These are phyloP conservation scores for Camelina hispida DNA, from an alignment of 345 rosid species.

Conservation along the genomic window DNA sequence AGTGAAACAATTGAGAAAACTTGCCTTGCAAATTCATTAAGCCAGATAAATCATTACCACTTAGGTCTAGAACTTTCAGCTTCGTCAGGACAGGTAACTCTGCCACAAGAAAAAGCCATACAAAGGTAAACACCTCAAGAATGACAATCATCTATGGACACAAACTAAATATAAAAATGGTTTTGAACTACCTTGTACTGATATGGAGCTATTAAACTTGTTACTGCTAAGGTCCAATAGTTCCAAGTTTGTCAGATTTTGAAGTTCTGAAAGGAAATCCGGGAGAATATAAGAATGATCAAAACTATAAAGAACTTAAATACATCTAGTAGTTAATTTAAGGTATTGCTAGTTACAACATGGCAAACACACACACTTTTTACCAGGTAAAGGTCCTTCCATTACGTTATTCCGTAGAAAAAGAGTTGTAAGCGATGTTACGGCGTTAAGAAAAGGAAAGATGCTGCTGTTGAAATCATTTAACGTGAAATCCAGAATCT, in stretches of 20 bases:
- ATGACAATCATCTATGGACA: too few species aligned
- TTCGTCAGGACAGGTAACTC: background rate
- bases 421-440: conserved; percentile 21
- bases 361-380: background rate
- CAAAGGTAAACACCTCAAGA: too few species aligned
- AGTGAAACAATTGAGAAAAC: too few species aligned
- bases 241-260: conserved; percentile 14
- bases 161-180: too few species aligned
- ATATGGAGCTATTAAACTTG: conserved; percentile 13
- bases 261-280: background rate
- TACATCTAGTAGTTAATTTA: too few species aligned
- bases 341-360: too few species aligned
- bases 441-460: conserved; percentile 13
- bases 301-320: too few species aligned
- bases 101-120: background rate
- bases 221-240: conserved; percentile 1
- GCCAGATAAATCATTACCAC: background rate
- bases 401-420: background rate
- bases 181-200: background rate
- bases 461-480: conserved; percentile 10
- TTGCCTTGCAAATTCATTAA: background rate
- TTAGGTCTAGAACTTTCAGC: background rate
- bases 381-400: background rate
- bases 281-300: too few species aligned
- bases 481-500: conserved; percentile 23